These are phyloP conservation scores for Globisporangium takayamanum DNA, from an alignment of 352 stramenopile species.

Conservation along the genomic window DNA sequence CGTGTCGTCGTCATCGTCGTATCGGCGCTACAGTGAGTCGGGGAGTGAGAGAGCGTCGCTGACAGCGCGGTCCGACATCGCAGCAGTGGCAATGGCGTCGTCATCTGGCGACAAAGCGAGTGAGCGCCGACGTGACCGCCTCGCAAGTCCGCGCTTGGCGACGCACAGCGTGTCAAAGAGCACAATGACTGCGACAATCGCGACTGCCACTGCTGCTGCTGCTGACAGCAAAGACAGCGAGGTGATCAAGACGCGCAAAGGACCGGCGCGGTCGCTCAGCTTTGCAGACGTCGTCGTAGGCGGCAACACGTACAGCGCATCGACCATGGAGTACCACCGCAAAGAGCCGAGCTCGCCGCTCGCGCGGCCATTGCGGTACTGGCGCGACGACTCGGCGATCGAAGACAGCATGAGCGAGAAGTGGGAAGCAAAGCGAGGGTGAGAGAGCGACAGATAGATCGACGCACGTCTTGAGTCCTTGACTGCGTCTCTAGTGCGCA, in stretches of 20 bases:
- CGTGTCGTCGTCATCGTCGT: conserved; percentile 19
- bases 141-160: conserved; percentile 40
- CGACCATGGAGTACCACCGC: conserved; percentile 15
- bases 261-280: conserved; percentile 68
- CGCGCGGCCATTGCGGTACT: conserved; percentile 30
- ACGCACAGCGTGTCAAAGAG: conserved; percentile 16
- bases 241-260: conserved; percentile 38
- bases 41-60: conserved; percentile 40
- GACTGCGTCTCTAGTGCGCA: conserved; percentile 2
- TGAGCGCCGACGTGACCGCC: conserved; percentile 26
- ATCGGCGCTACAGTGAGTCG: conserved; percentile 63
- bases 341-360: conserved; percentile 42
- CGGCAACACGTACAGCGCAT: conserved; percentile 22
- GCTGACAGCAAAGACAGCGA: conserved; percentile 21
- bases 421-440: conserved; percentile 62
- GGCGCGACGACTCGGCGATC: conserved; percentile 46
- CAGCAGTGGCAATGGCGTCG: conserved; percentile 15
- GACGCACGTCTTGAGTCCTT: not conserved
- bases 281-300: conserved; percentile 82
- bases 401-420: conserved; percentile 63
- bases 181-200: conserved; percentile 1
- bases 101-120: conserved; percentile 26
- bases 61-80: conserved; percentile 46
- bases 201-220: conserved; percentile 11
- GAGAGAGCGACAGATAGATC: conserved; percentile 22